These are phyloP conservation scores for Chrysanthemum seticuspe DNA, from an alignment of 129 eudicot genomes.

Conservation along the genomic window DNA sequence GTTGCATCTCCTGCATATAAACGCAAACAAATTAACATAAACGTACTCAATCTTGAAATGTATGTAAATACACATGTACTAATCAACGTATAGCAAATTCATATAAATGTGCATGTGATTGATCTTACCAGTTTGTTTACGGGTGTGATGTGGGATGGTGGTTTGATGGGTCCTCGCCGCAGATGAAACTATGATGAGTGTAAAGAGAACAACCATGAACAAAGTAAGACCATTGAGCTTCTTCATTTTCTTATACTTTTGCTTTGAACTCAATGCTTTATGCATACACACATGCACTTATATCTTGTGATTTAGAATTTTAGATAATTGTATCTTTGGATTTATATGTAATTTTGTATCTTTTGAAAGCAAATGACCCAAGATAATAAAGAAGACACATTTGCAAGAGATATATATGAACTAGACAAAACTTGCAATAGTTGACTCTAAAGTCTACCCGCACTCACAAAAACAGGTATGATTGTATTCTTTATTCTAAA, in stretches of 20 bases:
- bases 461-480: too few species aligned
- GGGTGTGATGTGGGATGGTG: too few species aligned
- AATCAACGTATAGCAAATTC: neutral
- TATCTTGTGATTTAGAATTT: neutral
- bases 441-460: too few species aligned
- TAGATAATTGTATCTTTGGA: too few species aligned
- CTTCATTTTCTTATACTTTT: constrained; percentile 13
- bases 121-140: constrained; percentile 16
- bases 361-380: too few species aligned
- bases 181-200: constrained; percentile 16
- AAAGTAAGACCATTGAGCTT: constrained; percentile 16
- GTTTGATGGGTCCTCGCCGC: constrained; percentile 11
- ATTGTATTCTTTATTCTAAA: too few species aligned
- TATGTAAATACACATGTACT: neutral
- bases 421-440: too few species aligned
- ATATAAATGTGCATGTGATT: neutral
- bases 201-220: constrained; percentile 20
- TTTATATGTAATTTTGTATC: too few species aligned
- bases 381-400: too few species aligned
- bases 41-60: neutral
- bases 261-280: too few species aligned
- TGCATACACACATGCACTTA: neutral
- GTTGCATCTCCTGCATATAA: constrained; percentile 12
- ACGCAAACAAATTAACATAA: neutral
- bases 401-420: too few species aligned